These are phyloP conservation scores for Chaetomium fimeti DNA, from an alignment of 495 filamentous ascomycete species.

Conservation along the genomic window DNA sequence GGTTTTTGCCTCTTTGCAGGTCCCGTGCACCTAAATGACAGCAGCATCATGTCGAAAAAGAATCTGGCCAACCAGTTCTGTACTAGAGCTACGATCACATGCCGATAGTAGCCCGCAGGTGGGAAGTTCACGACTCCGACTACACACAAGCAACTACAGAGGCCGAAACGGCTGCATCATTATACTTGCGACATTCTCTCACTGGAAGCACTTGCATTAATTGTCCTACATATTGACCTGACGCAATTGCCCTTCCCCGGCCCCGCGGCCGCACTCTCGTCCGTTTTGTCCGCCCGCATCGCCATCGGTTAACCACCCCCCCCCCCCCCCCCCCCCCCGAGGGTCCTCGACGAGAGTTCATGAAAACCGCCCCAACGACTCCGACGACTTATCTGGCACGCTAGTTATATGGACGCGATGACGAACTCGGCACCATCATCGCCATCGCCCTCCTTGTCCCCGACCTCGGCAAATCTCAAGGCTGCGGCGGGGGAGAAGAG, in stretches of 20 bases:
- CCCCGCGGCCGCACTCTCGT: no score
- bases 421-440: not conserved
- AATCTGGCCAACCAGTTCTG: conserved; percentile 8
- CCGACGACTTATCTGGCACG: not conserved
- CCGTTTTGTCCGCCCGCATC: not conserved
- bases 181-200: not conserved
- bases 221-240: not conserved
- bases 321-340: no score
- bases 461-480: not conserved
- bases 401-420: not conserved
- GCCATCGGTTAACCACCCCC: no score
- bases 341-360: not conserved
- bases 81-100: conserved; percentile 17
- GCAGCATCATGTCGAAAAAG: conserved; percentile 19
- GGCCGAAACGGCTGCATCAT: conserved; percentile 1
- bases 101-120: conserved; percentile 14
- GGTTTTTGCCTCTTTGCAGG: not conserved
- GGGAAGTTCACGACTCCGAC: not conserved
- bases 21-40: not conserved
- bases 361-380: not conserved
- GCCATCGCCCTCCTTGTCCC: not conserved
- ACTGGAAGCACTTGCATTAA: not conserved
- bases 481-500: conserved; percentile 45
- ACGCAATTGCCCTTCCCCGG: not conserved
- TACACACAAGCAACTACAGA: not conserved